These are phyloP conservation scores for Casuarina equisetifolia DNA, from an alignment of 306 rosid species.

Conservation along the genomic window DNA sequence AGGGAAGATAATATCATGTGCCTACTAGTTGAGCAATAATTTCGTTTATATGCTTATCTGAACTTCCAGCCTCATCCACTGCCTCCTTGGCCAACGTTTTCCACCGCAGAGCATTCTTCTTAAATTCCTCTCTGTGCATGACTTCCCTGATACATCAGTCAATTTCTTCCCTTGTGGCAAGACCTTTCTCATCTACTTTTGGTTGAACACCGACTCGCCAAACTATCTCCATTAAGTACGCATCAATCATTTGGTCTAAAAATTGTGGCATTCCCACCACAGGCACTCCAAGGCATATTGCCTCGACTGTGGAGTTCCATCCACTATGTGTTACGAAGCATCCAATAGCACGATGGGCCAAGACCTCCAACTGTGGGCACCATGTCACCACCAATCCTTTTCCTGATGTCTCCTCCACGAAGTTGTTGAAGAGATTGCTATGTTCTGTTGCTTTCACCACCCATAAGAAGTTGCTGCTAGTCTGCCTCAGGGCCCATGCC, in stretches of 20 bases:
- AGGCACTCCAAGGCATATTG: slow-evolving; percentile 1
- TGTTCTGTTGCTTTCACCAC: slow-evolving; percentile 14
- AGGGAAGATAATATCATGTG: background rate
- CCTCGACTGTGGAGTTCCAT: slow-evolving; percentile 6
- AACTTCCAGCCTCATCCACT: slow-evolving; percentile 1
- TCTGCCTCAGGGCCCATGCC: slow-evolving; percentile 18
- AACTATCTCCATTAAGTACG: background rate
- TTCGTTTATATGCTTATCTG: background rate
- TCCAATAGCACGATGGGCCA: slow-evolving; percentile 13
- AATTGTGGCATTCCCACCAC: slow-evolving; percentile 8
- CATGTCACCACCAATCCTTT: slow-evolving; percentile 10
- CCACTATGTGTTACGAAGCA: slow-evolving; percentile 7
- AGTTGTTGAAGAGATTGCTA: slow-evolving; percentile 1
- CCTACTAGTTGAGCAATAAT: background rate
- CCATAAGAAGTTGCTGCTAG: slow-evolving; percentile 16
- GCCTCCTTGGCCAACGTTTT: slow-evolving; percentile 4
- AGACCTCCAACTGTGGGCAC: slow-evolving; percentile 14
- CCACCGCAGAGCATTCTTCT: slow-evolving; percentile 8
- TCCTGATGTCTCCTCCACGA: background rate
- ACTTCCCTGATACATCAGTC: background rate
- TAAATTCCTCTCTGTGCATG: background rate
- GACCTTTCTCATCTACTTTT: background rate
- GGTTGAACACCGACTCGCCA: slow-evolving; percentile 4
- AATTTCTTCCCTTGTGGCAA: slow-evolving; percentile 5
- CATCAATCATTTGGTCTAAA: background rate